These are phyloP conservation scores for Rhododendron griersonianum DNA, from an alignment of 148 eudicot genomes.

Conservation along the genomic window DNA sequence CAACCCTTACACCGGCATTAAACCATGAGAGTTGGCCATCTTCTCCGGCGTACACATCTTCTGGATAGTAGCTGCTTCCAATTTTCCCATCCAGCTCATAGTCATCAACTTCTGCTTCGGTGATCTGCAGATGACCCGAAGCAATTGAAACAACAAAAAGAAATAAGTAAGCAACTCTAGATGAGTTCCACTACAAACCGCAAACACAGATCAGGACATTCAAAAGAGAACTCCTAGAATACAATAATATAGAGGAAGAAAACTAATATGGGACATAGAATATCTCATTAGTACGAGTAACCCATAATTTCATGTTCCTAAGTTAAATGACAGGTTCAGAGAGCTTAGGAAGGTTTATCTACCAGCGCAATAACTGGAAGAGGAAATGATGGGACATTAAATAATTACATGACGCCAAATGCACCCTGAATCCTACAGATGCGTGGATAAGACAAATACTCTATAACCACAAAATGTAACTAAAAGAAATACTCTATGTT, in stretches of 20 bases:
- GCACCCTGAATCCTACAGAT: background rate
- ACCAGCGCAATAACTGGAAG: background rate
- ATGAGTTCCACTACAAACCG: background rate
- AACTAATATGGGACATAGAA: background rate
- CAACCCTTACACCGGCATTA: slow-evolving; percentile 59
- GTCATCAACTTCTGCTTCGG: slow-evolving; percentile 31
- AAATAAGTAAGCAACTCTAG: slow-evolving; percentile 1
- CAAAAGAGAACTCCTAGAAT: background rate
- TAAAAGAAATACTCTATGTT: background rate
- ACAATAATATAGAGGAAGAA: background rate
- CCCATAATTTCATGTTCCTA: background rate
- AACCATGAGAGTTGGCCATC: slow-evolving; percentile 60
- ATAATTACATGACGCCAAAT: background rate
- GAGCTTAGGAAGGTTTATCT: background rate
- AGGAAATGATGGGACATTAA: background rate
- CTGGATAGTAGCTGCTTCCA: slow-evolving; percentile 27
- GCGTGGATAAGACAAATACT: background rate
- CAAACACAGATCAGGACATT: background rate
- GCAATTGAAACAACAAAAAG: slow-evolving; percentile 1
- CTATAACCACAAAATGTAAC: background rate
- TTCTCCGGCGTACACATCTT: slow-evolving; percentile 31
- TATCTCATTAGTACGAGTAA: background rate
- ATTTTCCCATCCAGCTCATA: slow-evolving; percentile 33
- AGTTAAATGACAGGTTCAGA: background rate
- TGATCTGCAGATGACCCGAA: slow-evolving; percentile 21